These are phyloP conservation scores for Scleromitrula shiraiana DNA, from an alignment of 2,329 filamentous ascomycete species.

Conservation along the genomic window DNA sequence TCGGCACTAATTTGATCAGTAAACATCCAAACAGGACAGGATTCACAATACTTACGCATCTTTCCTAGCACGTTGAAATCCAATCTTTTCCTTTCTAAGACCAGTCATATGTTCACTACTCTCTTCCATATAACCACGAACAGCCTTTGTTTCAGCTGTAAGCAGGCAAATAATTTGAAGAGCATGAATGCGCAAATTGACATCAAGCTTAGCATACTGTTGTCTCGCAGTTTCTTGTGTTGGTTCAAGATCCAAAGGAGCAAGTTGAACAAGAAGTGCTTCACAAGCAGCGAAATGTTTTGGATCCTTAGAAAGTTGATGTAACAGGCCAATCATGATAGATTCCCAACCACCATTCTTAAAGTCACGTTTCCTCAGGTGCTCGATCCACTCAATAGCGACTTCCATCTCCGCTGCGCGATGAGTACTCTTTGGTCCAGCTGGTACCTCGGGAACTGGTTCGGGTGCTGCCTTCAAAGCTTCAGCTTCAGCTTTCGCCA, in stretches of 20 bases:
- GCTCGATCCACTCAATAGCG: conserved; percentile 75
- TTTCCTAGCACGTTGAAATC: conserved; percentile 73
- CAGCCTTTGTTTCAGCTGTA: conserved; percentile 75
- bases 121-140: conserved; percentile 83
- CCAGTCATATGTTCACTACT: conserved; percentile 92
- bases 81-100: conserved; percentile 92
- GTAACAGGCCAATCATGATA: conserved; percentile 77
- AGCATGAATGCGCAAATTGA: conserved; percentile 73
- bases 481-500: conserved; percentile 73
- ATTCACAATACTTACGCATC: conserved; percentile 43
- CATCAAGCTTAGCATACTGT: conserved; percentile 68
- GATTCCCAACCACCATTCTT: conserved; percentile 83
- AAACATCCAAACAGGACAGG: not conserved
- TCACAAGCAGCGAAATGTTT: conserved; percentile 66
- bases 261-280: conserved; percentile 70
- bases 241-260: conserved; percentile 67
- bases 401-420: conserved; percentile 69
- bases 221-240: conserved; percentile 64
- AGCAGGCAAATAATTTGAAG: conserved; percentile 83
- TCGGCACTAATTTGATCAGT: conserved; percentile 48
- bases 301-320: conserved; percentile 74
- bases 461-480: conserved; percentile 46
- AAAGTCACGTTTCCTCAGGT: conserved; percentile 77
- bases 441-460: conserved; percentile 32
- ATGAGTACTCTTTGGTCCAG: conserved; percentile 45